Base-by-base conservation (phyloP, 106 monocot species). In the Acanthochlamys bracteata region DNA sequence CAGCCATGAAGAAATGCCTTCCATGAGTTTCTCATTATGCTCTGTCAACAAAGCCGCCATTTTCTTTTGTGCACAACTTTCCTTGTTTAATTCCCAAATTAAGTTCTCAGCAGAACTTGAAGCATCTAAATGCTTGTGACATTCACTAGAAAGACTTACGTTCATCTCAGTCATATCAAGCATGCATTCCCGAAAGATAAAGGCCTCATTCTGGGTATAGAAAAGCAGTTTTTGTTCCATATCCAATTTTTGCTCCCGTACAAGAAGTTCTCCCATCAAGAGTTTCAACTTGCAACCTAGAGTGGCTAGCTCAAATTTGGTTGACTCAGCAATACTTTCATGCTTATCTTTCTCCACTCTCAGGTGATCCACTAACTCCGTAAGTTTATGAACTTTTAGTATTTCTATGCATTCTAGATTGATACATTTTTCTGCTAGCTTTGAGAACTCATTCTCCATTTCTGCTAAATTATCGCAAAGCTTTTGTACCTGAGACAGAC, bases 101-200 rank as follows among this genome's bases (percentile, higher is more conserved):
- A 63, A 0, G 21, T 65, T 41, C 10, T 73, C 78, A 21, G 57
- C 40, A 51, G 39, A 63, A 16, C 41, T 74, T 40, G 25, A 67
- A 39, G 67, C 63, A 63, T 81, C 71, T 63, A 65, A 45, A 62
- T 75, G 68, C 61, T 72, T 67, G 39, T 75, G 40, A 26, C 61
- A 69, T 40, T 72, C 59, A 26, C n/a, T 24, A 49, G 27, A 66
- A 45, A 81, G 46, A 58, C 56, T 21, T n/a, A 70, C 64, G 66
- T 61, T 84, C 8, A 57, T 73, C 46, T 84, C 78, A 42, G 75
- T 70, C 66, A 78, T 76, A 47, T 88, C 88, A 67, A 53, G 47
- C 47, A 84, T 64, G 65, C 69, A 78, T 41, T 60, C 69, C 41
- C 63, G 75, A 54, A 84, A 76, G 46, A 81, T 63, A 41, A 78